Evolutionary conservation across 2,329 filamentous ascomycete genomes (phyloP).

Genomic region (Microdochium paspali): DNA sequence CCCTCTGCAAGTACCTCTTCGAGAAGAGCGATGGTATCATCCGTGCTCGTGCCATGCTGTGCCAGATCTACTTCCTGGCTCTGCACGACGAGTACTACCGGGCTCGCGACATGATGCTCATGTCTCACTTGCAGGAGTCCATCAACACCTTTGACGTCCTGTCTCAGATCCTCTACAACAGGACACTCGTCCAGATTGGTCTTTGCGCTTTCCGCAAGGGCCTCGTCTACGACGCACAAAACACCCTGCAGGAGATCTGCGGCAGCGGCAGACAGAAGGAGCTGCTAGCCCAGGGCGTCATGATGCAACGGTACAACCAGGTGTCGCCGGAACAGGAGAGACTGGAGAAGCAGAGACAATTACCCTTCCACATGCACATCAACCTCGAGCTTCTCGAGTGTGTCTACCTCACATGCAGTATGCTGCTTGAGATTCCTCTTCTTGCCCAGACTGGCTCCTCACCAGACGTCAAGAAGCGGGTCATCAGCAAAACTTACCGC

Average conservation of each 20-base stretch:
- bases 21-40: conserved; percentile 91
- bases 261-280: conserved; percentile 97
- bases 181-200: conserved; percentile 93
- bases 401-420: conserved; percentile 97
- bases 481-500: conserved; percentile 99
- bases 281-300: conserved; percentile 91
- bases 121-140: conserved; percentile 97
- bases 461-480: conserved; percentile 91
- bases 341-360: conserved; percentile 90
- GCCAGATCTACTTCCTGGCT: conserved; percentile 96
- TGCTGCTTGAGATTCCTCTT: conserved; percentile 96
- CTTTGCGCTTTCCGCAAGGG: conserved; percentile 97
- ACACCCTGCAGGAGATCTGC: conserved; percentile 95
- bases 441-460: conserved; percentile 95
- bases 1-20: conserved; percentile 93
- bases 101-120: conserved; percentile 97
- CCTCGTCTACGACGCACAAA: conserved; percentile 94
- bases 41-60: conserved; percentile 91
- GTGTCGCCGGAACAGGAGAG: conserved; percentile 97
- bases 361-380: conserved; percentile 99
- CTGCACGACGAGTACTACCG: conserved; percentile 98
- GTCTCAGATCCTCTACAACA: conserved; percentile 98
- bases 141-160: conserved; percentile 94
- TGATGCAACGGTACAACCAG: conserved; percentile 94
- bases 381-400: conserved; percentile 97